These are phyloP conservation scores for Saitozyma podzolica DNA, from an alignment of 768 basidiomycete species.

Conservation along the genomic window DNA sequence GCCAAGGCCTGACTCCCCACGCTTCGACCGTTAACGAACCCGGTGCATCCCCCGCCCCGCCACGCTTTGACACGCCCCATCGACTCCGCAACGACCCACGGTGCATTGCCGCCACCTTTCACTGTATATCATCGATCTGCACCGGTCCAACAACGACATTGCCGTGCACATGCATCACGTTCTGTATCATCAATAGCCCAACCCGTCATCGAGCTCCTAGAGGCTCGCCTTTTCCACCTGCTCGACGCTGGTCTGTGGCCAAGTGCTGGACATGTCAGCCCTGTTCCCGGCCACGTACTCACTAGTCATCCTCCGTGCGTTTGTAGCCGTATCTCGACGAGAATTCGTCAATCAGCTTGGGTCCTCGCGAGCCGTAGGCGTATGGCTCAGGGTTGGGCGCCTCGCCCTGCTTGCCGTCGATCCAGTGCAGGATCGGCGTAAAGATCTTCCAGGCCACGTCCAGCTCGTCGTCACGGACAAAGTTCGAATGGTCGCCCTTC, in stretches of 20 bases:
- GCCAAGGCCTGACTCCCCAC: too few relatives aligned
- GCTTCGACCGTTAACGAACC: too few relatives aligned
- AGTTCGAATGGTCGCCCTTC: slow-evolving; percentile 98
- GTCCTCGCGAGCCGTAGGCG: slow-evolving; percentile 94
- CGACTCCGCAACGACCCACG: too few relatives aligned
- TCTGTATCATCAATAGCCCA: background rate
- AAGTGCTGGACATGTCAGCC: slow-evolving; percentile 57
- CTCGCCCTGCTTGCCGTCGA: slow-evolving; percentile 71
- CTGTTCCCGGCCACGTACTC: slow-evolving; percentile 52
- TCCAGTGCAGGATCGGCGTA: slow-evolving; percentile 80
- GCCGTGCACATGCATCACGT: too few relatives aligned
- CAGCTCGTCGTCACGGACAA: slow-evolving; percentile 95
- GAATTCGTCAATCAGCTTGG: slow-evolving; percentile 75
- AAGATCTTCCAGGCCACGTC: slow-evolving; percentile 91
- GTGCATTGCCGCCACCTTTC: too few relatives aligned
- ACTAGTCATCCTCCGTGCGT: slow-evolving; percentile 71
- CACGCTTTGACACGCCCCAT: too few relatives aligned
- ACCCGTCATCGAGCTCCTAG: slow-evolving; percentile 5
- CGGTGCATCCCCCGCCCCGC: too few relatives aligned
- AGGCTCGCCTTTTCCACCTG: slow-evolving; percentile 15
- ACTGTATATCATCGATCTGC: too few relatives aligned
- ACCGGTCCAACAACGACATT: too few relatives aligned
- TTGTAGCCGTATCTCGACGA: slow-evolving; percentile 74
- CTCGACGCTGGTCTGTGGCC: slow-evolving; percentile 68
- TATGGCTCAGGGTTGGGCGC: slow-evolving; percentile 74